A percentile compares a stretch with the other conserved stretches of the same genome.
These are phyloP conservation scores for Cercospora beticola DNA, from an alignment of 2,329 filamentous ascomycete species.

Conservation along the genomic window DNA sequence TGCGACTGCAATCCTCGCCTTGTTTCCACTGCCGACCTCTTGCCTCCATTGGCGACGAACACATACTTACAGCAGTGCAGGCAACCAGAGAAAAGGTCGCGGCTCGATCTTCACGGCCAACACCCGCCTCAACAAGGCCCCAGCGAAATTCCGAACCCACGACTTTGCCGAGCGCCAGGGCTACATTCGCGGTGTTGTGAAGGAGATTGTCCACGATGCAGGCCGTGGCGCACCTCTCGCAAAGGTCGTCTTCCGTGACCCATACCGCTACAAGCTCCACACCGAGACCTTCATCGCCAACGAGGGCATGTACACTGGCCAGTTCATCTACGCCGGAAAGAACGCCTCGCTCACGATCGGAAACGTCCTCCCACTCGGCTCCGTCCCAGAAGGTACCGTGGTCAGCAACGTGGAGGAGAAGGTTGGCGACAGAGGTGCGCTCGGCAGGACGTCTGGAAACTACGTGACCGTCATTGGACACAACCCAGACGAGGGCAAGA, in stretches of 20 bases:
- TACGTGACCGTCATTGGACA: conserved; percentile 98
- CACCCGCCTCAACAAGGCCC: conserved; percentile 77
- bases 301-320: conserved; percentile 99
- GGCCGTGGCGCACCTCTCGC: conserved; percentile 97
- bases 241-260: conserved; percentile 94
- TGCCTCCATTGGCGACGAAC: conserved; percentile 3
- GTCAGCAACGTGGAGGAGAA: conserved; percentile 99
- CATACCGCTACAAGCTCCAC: conserved; percentile 96
- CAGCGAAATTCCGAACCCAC: conserved; percentile 93
- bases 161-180: conserved; percentile 80
- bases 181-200: conserved; percentile 95
- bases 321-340: conserved; percentile 99
- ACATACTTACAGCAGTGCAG: conserved; percentile 51
- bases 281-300: conserved; percentile 99
- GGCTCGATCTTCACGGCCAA: conserved; percentile 69
- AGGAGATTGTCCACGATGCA: conserved; percentile 98
- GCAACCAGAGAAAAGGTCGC: conserved; percentile 73
- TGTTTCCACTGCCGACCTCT: conserved; percentile 5
- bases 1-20: conserved; percentile 1
- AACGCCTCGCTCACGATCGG: conserved; percentile 94
- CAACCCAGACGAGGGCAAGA: conserved; percentile 99
- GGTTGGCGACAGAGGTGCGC: conserved; percentile 90
- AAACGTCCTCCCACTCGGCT: conserved; percentile 92
- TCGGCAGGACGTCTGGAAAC: conserved; percentile 97
- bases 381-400: conserved; percentile 98